Base-by-base conservation (phyloP, 176 grass and related monocot genomes). In the Aegilops speltoides region DNA sequence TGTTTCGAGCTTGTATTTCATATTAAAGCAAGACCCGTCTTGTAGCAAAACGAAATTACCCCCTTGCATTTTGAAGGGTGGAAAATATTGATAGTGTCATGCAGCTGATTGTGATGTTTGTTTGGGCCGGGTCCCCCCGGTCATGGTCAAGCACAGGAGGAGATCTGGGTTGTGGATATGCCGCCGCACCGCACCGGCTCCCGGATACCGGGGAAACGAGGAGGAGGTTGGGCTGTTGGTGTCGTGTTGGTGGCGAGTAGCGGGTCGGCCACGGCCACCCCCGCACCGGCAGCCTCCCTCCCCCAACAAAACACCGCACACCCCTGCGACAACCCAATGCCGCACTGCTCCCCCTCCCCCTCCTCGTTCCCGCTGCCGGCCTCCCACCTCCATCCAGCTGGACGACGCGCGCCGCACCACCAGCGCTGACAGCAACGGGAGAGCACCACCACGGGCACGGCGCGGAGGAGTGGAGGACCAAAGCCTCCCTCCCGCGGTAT, bases 381-480 rank as follows among this genome's bases (percentile, higher is more conserved):
- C 17, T 19, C 41, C 59, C 17, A 5, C 41, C 34, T 17, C 60
- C 4, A 45, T 43, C 78, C 78, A 74, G 13, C 70, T 76, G 82
- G 82, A 10, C 70, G 76, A 34, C 86, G 56, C 56, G 26, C 54
- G 54, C 75, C 34, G 78, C 77, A 86, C 88, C 81, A 34, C 67
- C 61, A 43, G 5, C 3, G 0, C 11, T 76, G 29, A 56, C 86
- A 48, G 26, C 38, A 68, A 78, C 73, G 45, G 52, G 52, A 20
- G 52, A 20, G 52, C 52, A 4, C 1, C 45, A 9, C 37, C 37
- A 19, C 50, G 50, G 6, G 3, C 43, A 54, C 50, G 50, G 16
- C 16, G 6, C 50, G 6, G 50, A 54, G 50, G 50, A 54, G 48
- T 52, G 48, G 48, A 52, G 16, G 50, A 1, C 56, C 56, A 22